Percentiles rank a stretch among this genome's conserved stretches.
Conservation (phyloP, 169 alveolate genomes). For the Plasmodium blacklocki region DNA sequence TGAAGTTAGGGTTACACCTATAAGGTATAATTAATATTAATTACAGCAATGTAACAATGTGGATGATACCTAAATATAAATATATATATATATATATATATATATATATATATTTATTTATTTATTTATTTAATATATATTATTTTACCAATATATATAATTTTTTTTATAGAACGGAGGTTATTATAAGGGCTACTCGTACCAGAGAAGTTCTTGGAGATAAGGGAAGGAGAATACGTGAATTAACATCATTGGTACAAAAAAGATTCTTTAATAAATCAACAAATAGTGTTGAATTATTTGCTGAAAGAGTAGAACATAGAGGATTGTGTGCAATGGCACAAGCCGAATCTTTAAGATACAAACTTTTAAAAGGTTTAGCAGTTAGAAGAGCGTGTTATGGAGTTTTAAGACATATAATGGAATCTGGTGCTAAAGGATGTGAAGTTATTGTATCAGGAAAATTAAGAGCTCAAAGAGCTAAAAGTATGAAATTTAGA, state of each 20-base stretch:
- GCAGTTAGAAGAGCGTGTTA: conserved; percentile 99
- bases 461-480: conserved; percentile 99
- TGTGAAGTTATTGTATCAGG: conserved; percentile 99
- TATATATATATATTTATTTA: neutral
- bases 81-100: conserved; percentile 38
- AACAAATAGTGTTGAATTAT: conserved; percentile 96
- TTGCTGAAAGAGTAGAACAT: conserved; percentile 96
- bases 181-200: conserved; percentile 98
- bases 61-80: neutral
- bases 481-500: conserved; percentile 99
- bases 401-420: conserved; percentile 96
- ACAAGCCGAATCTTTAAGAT: conserved; percentile 99
- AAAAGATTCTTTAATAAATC: conserved; percentile 97
- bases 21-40: conserved; percentile 68
- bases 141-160: conserved; percentile 28
- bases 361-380: conserved; percentile 97
- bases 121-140: neutral
- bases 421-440: conserved; percentile 99
- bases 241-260: conserved; percentile 97
- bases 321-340: conserved; percentile 99
- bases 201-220: conserved; percentile 98
- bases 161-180: conserved; percentile 90
- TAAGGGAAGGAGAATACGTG: conserved; percentile 97
- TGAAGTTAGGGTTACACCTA: conserved; percentile 96
- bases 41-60: neutral